Conservation (phyloP, 2,329 filamentous ascomycete species). For the Periconia sp. region DNA sequence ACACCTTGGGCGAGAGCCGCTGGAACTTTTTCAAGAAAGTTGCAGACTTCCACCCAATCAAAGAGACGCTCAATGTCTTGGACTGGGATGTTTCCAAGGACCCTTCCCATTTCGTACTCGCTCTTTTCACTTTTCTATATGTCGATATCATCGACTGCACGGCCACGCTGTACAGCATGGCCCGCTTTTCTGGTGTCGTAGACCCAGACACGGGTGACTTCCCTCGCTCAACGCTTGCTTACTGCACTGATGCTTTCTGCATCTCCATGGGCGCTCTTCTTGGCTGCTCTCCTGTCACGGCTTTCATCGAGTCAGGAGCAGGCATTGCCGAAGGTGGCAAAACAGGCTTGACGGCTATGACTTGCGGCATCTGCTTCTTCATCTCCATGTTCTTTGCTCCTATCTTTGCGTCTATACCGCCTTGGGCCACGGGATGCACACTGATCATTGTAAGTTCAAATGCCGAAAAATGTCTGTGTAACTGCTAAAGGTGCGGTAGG, state of each 20-base stretch:
- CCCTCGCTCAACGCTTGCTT: slow-evolving; percentile 81
- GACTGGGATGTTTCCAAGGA: slow-evolving; percentile 73
- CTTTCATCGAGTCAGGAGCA: slow-evolving; percentile 85
- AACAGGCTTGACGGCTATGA: slow-evolving; percentile 80
- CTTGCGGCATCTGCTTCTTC: slow-evolving; percentile 83
- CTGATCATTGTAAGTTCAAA: slow-evolving; percentile 69
- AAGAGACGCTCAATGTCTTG: slow-evolving; percentile 71
- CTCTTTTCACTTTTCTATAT: slow-evolving; percentile 88
- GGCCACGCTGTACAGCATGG: slow-evolving; percentile 88
- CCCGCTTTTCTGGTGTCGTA: slow-evolving; percentile 79
- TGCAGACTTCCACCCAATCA: slow-evolving; percentile 78
- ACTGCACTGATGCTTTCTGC: slow-evolving; percentile 80
- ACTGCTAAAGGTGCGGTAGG: slow-evolving; percentile 28
- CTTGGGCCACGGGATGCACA: slow-evolving; percentile 87
- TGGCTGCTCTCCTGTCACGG: slow-evolving; percentile 80
- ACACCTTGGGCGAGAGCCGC: slow-evolving; percentile 66
- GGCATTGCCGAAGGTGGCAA: slow-evolving; percentile 87
- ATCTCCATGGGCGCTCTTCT: slow-evolving; percentile 83
- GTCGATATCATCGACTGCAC: slow-evolving; percentile 90
- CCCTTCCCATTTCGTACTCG: slow-evolving; percentile 77
- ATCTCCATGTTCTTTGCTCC: slow-evolving; percentile 88
- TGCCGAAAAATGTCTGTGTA: neutral
- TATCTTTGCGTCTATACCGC: slow-evolving; percentile 87
- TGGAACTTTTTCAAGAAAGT: slow-evolving; percentile 90
- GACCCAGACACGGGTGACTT: slow-evolving; percentile 85